phyloP scores from a whole-genome alignment of 441 rosid species.

The Erodium moschatum region DNA sequence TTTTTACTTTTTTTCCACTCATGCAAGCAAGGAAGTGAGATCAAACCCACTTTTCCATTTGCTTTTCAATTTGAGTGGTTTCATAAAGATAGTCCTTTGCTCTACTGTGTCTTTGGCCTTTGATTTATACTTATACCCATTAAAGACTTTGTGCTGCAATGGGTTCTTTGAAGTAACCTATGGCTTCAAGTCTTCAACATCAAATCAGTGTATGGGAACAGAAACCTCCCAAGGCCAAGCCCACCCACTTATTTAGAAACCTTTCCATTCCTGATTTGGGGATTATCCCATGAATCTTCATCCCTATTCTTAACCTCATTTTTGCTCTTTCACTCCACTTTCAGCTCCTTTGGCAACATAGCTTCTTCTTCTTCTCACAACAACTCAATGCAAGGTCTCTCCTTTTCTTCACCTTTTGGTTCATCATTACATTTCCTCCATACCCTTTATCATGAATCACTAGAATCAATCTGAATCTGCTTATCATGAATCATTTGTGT shows the following conservation, averaged over 20 bases:
- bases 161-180: slow-evolving; percentile 25
- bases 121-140: slow-evolving; percentile 19
- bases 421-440: slow-evolving; percentile 2
- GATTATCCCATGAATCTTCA: slow-evolving; percentile 23
- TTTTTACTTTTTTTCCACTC: slow-evolving; percentile 25
- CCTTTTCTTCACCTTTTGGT: slow-evolving; percentile 19
- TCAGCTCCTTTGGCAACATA: neutral
- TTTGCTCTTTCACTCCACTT: slow-evolving; percentile 15
- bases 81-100: slow-evolving; percentile 19
- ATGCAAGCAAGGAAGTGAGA: slow-evolving; percentile 23
- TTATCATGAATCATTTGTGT: neutral
- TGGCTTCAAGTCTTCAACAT: slow-evolving; percentile 14
- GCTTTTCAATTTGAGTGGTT: slow-evolving; percentile 12
- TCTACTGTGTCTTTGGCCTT: slow-evolving; percentile 25
- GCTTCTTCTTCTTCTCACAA: neutral
- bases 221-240: neutral
- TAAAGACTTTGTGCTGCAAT: slow-evolving; percentile 20
- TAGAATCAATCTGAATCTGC: no score
- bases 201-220: slow-evolving; percentile 20
- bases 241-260: slow-evolving; percentile 19
- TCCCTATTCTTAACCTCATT: slow-evolving; percentile 12
- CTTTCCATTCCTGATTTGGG: slow-evolving; percentile 21
- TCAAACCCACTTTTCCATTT: slow-evolving; percentile 20
- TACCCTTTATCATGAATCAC: neutral
- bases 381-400: slow-evolving; percentile 32